Evolutionary conservation across 2,329 filamentous ascomycete species (phyloP).

Genomic region (Penicillium nordicum): DNA sequence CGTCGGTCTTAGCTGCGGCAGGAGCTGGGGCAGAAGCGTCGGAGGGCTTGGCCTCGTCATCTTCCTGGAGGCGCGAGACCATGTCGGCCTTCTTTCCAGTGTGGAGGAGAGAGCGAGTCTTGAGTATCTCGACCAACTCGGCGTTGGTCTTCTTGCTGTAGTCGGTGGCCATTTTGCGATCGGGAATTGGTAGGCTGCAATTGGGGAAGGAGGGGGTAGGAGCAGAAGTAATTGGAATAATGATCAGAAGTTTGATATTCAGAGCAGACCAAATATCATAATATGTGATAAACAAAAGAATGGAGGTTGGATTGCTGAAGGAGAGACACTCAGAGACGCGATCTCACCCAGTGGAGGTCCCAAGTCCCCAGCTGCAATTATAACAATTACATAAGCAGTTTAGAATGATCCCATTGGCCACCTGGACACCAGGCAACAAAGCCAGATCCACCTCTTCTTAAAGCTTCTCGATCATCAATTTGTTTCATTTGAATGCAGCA

Average conservation of each 20-base stretch:
- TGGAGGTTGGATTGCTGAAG: not conserved
- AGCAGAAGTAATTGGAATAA: not conserved
- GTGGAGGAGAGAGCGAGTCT: conserved; percentile 46
- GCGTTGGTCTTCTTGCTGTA: conserved; percentile 51
- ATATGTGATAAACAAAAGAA: conserved; percentile 1
- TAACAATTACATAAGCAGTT: not conserved
- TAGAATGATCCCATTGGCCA: not conserved
- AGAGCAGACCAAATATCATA: not conserved
- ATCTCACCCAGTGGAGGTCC: not conserved
- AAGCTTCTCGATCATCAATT: not conserved
- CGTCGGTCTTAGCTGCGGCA: conserved; percentile 27
- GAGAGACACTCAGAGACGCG: not conserved
- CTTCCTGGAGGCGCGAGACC: conserved; percentile 46
- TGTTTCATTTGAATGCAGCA: not conserved
- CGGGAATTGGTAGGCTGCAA: not conserved
- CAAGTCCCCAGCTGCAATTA: not conserved
- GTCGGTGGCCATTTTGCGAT: conserved; percentile 39
- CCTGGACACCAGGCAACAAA: not conserved
- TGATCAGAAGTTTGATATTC: not conserved
- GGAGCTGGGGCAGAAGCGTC: conserved; percentile 22
- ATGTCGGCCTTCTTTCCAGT: conserved; percentile 51
- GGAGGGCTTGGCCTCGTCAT: conserved; percentile 34
- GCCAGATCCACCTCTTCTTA: not conserved
- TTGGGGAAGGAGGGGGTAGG: not conserved
- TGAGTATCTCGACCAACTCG: conserved; percentile 50